Conservation (phyloP, 1,284 basidiomycete genomes). For the Leccinum pachyderme region DNA sequence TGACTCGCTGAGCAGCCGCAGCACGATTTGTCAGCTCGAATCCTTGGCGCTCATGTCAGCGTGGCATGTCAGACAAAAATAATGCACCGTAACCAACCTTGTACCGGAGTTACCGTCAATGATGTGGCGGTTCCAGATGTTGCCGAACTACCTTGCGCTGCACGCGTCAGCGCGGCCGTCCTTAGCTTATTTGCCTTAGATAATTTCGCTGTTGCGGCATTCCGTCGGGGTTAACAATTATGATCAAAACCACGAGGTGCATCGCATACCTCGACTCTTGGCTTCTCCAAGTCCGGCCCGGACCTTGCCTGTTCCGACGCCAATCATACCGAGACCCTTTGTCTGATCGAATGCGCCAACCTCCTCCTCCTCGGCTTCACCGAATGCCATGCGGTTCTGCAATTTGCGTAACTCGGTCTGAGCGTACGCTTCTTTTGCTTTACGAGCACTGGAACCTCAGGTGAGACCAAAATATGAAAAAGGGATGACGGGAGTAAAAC, state of each 20-base stretch:
- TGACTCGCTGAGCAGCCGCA: constrained; percentile 75
- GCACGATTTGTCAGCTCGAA: constrained; percentile 89
- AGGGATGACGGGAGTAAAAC: constrained; percentile 17
- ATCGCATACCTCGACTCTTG: constrained; percentile 75
- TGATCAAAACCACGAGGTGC: background rate
- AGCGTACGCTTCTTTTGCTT: constrained; percentile 95
- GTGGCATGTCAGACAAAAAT: constrained; percentile 3
- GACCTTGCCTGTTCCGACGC: constrained; percentile 80
- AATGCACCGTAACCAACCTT: constrained; percentile 55
- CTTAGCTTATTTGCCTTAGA: constrained; percentile 95
- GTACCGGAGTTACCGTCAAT: constrained; percentile 92
- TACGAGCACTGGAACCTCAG: constrained; percentile 68
- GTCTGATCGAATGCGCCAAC: constrained; percentile 96
- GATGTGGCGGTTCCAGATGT: constrained; percentile 88
- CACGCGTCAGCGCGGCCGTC: constrained; percentile 76
- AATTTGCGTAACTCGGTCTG: constrained; percentile 96
- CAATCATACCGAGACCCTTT: constrained; percentile 97
- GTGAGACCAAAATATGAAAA: constrained; percentile 1
- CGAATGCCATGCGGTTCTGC: constrained; percentile 96
- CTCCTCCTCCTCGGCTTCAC: constrained; percentile 95
- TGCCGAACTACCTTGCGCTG: constrained; percentile 59
- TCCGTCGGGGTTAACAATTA: constrained; percentile 5
- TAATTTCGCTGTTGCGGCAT: constrained; percentile 71
- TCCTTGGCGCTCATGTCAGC: constrained; percentile 42
- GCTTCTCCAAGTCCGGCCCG: constrained; percentile 84